Conservation (phyloP, 495 filamentous ascomycete genomes). For the Thermothielavioides terrestris region DNA sequence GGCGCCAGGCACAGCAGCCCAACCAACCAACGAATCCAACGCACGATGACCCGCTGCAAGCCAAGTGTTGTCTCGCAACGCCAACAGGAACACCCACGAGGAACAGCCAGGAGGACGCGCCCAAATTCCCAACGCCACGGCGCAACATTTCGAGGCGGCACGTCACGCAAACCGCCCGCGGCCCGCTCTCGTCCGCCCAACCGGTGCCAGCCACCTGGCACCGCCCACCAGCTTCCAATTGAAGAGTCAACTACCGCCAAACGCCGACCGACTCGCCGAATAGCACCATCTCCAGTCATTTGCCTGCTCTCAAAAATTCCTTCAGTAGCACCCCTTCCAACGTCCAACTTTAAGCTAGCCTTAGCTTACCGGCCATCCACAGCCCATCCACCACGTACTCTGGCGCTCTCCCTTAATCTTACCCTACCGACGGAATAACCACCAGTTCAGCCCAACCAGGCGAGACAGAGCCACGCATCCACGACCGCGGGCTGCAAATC, state of each 20-base stretch:
- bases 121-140: background rate
- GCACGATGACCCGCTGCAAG: background rate
- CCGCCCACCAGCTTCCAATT: background rate
- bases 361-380: background rate
- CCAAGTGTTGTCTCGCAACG: background rate
- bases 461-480: too few species aligned
- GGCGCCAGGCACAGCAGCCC: background rate
- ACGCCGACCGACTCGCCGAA: background rate
- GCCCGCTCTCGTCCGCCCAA: background rate
- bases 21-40: background rate
- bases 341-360: background rate
- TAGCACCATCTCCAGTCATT: background rate
- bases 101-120: background rate
- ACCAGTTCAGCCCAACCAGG: too few species aligned
- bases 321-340: background rate
- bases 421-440: too few species aligned
- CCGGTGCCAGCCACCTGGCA: background rate
- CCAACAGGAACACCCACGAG: too few species aligned
- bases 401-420: too few species aligned
- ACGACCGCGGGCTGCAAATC: too few species aligned
- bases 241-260: background rate
- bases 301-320: background rate
- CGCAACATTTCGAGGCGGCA: background rate
- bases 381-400: slow-evolving; percentile 2
- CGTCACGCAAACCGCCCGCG: too few species aligned